Base-by-base conservation (phyloP, 345 rosid species). In the Eucalyptus curtisii region DNA sequence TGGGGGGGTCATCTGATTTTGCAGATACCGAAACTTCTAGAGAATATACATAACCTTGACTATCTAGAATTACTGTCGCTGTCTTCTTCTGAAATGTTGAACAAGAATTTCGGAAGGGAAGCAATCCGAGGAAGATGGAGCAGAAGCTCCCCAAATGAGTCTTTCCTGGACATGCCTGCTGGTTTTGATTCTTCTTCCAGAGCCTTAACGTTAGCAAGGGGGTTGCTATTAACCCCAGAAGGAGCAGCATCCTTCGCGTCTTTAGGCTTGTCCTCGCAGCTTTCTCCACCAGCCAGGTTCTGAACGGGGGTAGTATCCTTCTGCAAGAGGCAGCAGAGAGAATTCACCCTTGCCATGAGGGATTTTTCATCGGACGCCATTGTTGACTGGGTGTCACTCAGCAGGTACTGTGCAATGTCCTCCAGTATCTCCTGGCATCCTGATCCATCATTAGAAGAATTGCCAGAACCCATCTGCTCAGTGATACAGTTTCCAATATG, bases 341-440 rank as follows among this genome's bases (percentile, higher is more conserved):
- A 98, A 91, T 98, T 95, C 90, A 98, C 99, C 92, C 99, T 95
- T 66, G 99, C 95, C 98, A 98, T 98, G 53, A 98, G 97, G 90
- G 93, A 94, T 90, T 96, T 96, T 93, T 98, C 99, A 88, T 98
- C 99, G 68, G 98, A 95, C 19, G 95, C 88, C 81, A 95, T 68
- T 79, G 96, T 91, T 42, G 92, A 90, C 87, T 97, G 99, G 88
- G 93, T 93, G 89, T 98, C 99, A 87, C 95, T 95, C 37, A 98
- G 95, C 86, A 98, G 94, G 89, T 94, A 97, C 90, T 95, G 98
- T n/a, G 97, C 96, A 88, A 98, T 92, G 91, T 91, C 95, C 93
- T 96, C 97, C 86, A 98, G 91, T 71, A 94, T 93, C 85, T 91
- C 96, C 88, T 89, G 91, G 91, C 92, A 89, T 66, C 92, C 98